A percentile compares a stretch with the other conserved stretches of the same genome.
Evolutionary conservation across 371 early-diverging fungal species (phyloP).

Genomic region (Apophysomyces sp.): DNA sequence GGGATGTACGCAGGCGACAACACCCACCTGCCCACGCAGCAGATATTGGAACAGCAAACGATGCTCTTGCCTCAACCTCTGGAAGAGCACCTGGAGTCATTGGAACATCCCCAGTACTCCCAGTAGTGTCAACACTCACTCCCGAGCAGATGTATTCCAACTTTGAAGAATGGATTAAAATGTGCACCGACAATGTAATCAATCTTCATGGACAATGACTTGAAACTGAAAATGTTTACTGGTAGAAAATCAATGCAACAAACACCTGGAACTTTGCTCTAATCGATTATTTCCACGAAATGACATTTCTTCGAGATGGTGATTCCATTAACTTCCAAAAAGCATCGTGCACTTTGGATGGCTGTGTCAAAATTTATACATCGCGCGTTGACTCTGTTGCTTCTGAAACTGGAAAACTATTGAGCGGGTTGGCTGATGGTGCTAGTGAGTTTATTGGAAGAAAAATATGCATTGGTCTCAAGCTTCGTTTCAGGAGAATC

Average conservation of each 20-base stretch:
- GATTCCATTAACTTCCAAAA: conserved; percentile 99
- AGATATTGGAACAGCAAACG: no score
- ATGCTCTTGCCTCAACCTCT: not conserved
- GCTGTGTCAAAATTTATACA: conserved; percentile 98
- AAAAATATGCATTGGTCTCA: not conserved
- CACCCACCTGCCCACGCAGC: no score
- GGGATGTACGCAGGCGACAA: conserved; percentile 7
- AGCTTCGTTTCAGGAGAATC: conserved; percentile 5
- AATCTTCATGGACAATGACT: not conserved
- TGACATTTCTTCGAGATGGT: conserved; percentile 92
- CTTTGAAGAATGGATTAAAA: conserved; percentile 98
- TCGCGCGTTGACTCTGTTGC: conserved; percentile 99
- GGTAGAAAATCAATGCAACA: conserved; percentile 94
- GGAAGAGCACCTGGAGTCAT: not conserved
- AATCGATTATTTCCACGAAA: conserved; percentile 98
- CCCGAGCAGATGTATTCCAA: conserved; percentile 56
- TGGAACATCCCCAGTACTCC: conserved; percentile 2
- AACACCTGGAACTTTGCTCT: conserved; percentile 98
- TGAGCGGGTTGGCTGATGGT: conserved; percentile 83
- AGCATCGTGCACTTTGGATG: conserved; percentile 98
- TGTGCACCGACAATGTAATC: conserved; percentile 92
- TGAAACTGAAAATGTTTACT: not conserved
- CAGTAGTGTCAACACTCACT: conserved; percentile 24
- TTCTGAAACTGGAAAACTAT: conserved; percentile 90
- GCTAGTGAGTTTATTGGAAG: conserved; percentile 38